Base-by-base conservation (phyloP, 1,284 basidiomycete species). In the Cryptococcus hybrid region DNA sequence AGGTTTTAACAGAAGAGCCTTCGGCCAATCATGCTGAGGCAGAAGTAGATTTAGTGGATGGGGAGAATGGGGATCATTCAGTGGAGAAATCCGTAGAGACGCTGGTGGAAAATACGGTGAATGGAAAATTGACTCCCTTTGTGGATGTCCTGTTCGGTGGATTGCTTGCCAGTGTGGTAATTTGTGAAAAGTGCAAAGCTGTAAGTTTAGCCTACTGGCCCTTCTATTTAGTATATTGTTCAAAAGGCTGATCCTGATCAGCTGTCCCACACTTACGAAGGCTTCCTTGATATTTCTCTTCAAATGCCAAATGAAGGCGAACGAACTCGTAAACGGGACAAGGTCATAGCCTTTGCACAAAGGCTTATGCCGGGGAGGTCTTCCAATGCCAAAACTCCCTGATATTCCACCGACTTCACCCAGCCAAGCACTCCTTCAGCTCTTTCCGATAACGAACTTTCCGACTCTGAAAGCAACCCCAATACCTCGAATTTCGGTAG, bases 131-230 rank as follows among this genome's bases (percentile, higher is more conserved):
- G 37, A 73, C 84, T 5, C 87, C 92, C 0, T 89, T 94, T 63
- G 84, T 90, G 7, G 92, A 95, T 74, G 88, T 89, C 79, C 82
- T 96, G 54, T 97, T 96, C 68, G 88, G 90, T 52, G 93, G 93
- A 5, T 84, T 85, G 63, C 82, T 96, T 45, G 87, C 90, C 3
- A 89, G 87, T 77, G 88, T 95, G 68, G 87, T 97, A 50, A 89
- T 97, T 3, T 97, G 93, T 76, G 91, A 93, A 69, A 86, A 87
- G 56, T 97, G 93, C 84, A 92, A 93, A 74, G 80, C 81, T 54
- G 83, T 82, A 46, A 66, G 71, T 76, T 9, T 18, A 7, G 47
- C 9, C 7, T 12, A 35, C 13, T 38, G 11, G 15, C 45, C 36
- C 34, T 36, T 8, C 47, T 5, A 30, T 35, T 52, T 7, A 18